Evolutionary conservation across 2,329 filamentous ascomycete genomes (phyloP), one percentile per base, ranked within the genome.

Genomic region (Clonostachys sp.): DNA sequence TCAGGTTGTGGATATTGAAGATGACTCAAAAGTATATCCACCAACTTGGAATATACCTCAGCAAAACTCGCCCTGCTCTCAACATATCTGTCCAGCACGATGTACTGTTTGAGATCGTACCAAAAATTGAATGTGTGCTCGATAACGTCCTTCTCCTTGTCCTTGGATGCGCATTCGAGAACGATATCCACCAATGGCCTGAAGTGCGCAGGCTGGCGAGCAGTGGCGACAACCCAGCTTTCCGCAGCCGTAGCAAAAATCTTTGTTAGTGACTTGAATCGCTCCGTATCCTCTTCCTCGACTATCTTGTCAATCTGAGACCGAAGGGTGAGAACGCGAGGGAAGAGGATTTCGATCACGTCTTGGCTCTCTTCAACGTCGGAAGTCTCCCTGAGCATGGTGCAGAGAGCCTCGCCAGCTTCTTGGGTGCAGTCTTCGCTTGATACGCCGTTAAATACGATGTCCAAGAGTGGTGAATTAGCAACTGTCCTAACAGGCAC

Each of bases 21-120:
- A 60, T 96, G 92, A 54, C 83, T 85, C 49, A 99, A 84, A 74
- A 99, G 87, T 54, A 97, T 84, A 61, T 97, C 92, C 50, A 99
- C 91, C 38, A 99, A 76, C 61, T 87, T 87, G 3, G 90, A 88
- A 67, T 90, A 99, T 42, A 96, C 73, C 55, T 95, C 89, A 35
- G 89, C 76, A 47, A 90, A 81, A 57, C 87, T 78, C 53, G 90
- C 67, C 45, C 91, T 83, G 39, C 91, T 87, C 57, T 91, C 80
- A 45, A 89, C 87, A 63, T 96, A 99, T 55, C 86, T 86, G 35
- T 97, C 92, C 46, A 99, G 69, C 2, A 91, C 91, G 43, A 99
- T 77, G 63, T 95, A 96, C 64, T 96, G 91, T 74, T 99, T 99
- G 42, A 99, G 78, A 62, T 99, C 94, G 63, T 95, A 97, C 94